Evolutionary conservation across 805 yeast genomes (phyloP), one percentile per base, ranked within the genome.

Genomic region (Yamadazyma phyllophila): DNA sequence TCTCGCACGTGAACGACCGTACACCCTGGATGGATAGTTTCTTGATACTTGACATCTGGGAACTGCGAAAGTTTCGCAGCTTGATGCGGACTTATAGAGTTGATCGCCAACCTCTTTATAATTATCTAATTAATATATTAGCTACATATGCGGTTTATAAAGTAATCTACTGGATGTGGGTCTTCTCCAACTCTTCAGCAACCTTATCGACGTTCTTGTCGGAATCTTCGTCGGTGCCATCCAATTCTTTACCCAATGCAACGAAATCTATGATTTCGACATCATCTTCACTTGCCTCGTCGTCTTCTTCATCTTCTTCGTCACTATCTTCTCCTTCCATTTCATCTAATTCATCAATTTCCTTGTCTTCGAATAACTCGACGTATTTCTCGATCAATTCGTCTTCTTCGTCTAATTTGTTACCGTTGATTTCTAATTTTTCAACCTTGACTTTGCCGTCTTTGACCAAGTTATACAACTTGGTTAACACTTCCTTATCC

Each of bases 261-360:
- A 65, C 66, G 45, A 75, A 61, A 49, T 75, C 74, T 17, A 49
- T 46, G 16, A 42, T 35, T 39, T 52, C 55, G 31, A 61, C 78
- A 40, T 80, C 88, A 39, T 79, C 88, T 40, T 75, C 84, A 24
- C 73, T 73, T 7, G 73, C 81, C 12, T 71, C 80, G 2, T 72
- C 83, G 4, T 74, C 82, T 9, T 76, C 83, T 14, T 76, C 84
- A 3, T 78, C 85, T 16, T 82, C 88, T 45, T 82, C 88, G 44
- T 81, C 88, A 17, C 80, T 87, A 39, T 81, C 80, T 30, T 78
- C 71, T 64, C 89, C 97, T 71, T 92, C 99, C 69, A 94, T 78
- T 56, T 94, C 99, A 57, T 92, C 98, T 41, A 94, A 75, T 61
- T 94, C 99, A 58, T 92, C 96, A 29, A 94, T 71, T 62, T 85